Conservation (phyloP, 805 yeast genomes). For the Sugiyamaella mastotermitis region DNA sequence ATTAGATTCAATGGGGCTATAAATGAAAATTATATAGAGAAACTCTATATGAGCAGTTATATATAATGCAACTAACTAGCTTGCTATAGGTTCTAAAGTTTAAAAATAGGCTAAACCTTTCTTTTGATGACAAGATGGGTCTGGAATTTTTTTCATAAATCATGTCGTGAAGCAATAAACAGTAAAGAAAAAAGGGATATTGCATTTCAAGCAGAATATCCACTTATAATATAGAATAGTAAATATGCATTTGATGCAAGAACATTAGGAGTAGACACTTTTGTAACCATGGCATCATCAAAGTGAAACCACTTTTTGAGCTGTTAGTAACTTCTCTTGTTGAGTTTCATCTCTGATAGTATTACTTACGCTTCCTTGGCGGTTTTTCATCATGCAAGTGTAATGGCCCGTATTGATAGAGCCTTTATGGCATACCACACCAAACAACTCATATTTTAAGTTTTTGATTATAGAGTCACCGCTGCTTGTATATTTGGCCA, state of each 20-base stretch:
- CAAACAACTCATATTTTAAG: constrained; percentile 74
- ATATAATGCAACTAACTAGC: too few relatives aligned
- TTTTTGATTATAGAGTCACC: constrained; percentile 23
- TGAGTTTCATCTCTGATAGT: not conserved
- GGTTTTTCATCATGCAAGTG: constrained; percentile 65
- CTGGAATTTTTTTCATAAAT: too few relatives aligned
- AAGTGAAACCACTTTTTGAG: constrained; percentile 70
- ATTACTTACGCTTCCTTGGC: constrained; percentile 38
- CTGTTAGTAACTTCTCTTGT: too few relatives aligned
- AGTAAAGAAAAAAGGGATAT: too few relatives aligned
- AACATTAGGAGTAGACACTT: constrained; percentile 60
- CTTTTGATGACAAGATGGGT: too few relatives aligned
- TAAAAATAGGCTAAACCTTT: too few relatives aligned
- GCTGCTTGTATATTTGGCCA: constrained; percentile 48
- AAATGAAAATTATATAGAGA: too few relatives aligned
- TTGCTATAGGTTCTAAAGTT: too few relatives aligned
- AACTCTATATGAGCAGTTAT: too few relatives aligned
- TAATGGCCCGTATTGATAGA: constrained; percentile 96
- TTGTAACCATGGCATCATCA: constrained; percentile 79
- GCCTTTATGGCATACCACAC: constrained; percentile 84
- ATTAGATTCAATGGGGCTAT: too few relatives aligned
- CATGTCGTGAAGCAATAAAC: too few relatives aligned
- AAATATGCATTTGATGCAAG: constrained; percentile 71
- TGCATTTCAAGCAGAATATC: constrained; percentile 4
- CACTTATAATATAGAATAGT: constrained; percentile 38